Percentiles rank a stretch among this genome's conserved stretches.
These are phyloP conservation scores for Heracleum sosnowskyi DNA, from an alignment of 129 eudicot genomes.

Conservation along the genomic window DNA sequence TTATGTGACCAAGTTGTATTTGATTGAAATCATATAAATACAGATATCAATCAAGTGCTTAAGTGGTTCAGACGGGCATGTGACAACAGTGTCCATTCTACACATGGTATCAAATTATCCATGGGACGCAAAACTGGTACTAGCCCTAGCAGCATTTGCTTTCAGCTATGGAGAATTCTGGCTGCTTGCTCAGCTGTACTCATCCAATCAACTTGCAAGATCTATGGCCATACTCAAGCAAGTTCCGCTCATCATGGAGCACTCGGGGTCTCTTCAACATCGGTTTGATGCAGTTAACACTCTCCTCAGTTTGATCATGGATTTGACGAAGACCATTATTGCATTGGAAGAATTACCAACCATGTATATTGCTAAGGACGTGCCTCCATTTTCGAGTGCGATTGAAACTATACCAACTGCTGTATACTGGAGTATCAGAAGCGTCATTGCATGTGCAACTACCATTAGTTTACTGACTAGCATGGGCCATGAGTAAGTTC, in stretches of 20 bases:
- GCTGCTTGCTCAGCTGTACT: constrained; percentile 67
- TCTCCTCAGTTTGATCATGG: constrained; percentile 42
- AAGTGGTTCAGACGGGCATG: constrained; percentile 54
- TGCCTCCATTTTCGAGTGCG: constrained; percentile 48
- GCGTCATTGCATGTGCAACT: constrained; percentile 59
- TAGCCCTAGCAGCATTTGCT: constrained; percentile 78
- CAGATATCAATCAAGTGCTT: constrained; percentile 50
- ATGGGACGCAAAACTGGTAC: constrained; percentile 84
- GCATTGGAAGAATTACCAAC: constrained; percentile 57
- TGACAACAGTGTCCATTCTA: constrained; percentile 48
- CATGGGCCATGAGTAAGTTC: constrained; percentile 66
- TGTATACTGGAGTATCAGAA: constrained; percentile 71
- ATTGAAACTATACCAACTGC: constrained; percentile 55
- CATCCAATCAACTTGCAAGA: constrained; percentile 67
- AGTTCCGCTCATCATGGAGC: constrained; percentile 54
- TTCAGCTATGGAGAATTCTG: constrained; percentile 78
- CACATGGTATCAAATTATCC: constrained; percentile 43
- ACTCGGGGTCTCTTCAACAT: constrained; percentile 36
- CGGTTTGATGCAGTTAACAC: constrained; percentile 57
- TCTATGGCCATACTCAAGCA: constrained; percentile 73
- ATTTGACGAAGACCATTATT: constrained; percentile 50
- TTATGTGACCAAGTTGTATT: neutral
- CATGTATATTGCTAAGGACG: constrained; percentile 35
- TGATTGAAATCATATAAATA: neutral
- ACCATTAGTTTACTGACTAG: constrained; percentile 52